Evolutionary conservation across 1,139 yeast genomes (phyloP), one percentile per base, ranked within the genome.

Genomic region (Kodamaea ohmeri): DNA sequence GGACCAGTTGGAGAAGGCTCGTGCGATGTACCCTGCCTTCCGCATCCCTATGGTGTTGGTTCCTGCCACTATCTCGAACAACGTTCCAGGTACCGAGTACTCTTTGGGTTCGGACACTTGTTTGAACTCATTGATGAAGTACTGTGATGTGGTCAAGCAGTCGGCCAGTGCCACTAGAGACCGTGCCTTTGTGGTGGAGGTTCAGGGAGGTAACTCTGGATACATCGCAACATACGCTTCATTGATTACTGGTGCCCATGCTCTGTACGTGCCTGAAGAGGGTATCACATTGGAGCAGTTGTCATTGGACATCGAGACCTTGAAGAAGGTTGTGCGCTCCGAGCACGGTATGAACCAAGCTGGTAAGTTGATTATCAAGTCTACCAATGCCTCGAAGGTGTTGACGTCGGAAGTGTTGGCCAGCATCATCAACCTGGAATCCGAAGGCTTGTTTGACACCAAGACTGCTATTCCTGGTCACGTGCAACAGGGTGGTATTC

Each of bases 161-260:
- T 80, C 92, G 34, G 97, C 98, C 3, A 81, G 96, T 15, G 88
- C 97, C 16, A 83, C 96, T 3, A 80, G 98, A 67, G 86, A 94
- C 52, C 78, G 98, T 56, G 95, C 87, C 5, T 92, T 92, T 59
- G 96, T 92, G 20, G 96, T 92, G 45, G 98, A 92, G 56, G 95
- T 87, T 25, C 97, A 92, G 70, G 98, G 98, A 52, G 98, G 97
- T 40, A 84, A 88, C 63, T 83, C 95, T 6, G 98, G 98, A 22
- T 92, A 79, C 61, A 80, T 92, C 53, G 96, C 97, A 9, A 80
- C 96, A 1, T 80, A 76, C 57, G 83, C 90, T 26, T 90, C 94
- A n/a, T 71, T 92, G 46, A 85, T 88, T 36, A 84, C 92, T 34
- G 98, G 98, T 43, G 95, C 97, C 2, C 80, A 85, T 49, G 95